These are phyloP conservation scores for Podospora sp. DNA, from an alignment of 495 filamentous ascomycete genomes.

Conservation along the genomic window DNA sequence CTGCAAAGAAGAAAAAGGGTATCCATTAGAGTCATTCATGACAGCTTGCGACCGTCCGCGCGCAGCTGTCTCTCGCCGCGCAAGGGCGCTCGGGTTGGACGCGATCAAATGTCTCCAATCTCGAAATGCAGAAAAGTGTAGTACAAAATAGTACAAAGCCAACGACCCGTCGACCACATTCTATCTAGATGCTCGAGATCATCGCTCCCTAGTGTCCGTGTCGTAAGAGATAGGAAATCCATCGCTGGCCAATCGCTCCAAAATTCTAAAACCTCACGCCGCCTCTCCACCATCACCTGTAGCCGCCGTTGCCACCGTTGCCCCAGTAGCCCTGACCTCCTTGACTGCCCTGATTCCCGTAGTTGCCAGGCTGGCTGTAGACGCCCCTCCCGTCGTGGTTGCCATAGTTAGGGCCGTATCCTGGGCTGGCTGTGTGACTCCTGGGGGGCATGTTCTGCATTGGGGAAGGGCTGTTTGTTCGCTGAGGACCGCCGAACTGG, in stretches of 20 bases:
- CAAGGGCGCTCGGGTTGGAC: background rate
- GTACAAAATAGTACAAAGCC: constrained; percentile 3
- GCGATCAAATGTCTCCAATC: background rate
- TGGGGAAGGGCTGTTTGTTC: constrained; percentile 31
- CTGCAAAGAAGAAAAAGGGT: background rate
- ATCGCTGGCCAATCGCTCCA: background rate
- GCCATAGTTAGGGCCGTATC: constrained; percentile 20
- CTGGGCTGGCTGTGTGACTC: constrained; percentile 32
- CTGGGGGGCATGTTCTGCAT: constrained; percentile 36
- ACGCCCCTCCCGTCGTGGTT: background rate
- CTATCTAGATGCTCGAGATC: constrained; percentile 1
- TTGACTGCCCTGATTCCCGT: constrained; percentile 5
- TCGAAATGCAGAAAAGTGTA: background rate
- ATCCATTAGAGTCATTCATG: background rate
- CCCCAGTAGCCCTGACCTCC: constrained; percentile 15
- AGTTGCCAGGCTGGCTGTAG: background rate
- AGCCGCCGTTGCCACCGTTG: constrained; percentile 12
- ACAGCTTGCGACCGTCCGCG: background rate
- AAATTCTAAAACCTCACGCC: background rate
- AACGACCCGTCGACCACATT: background rate
- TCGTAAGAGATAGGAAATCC: constrained; percentile 1
- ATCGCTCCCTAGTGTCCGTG: background rate
- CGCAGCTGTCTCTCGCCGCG: background rate
- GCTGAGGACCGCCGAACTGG: constrained; percentile 22
- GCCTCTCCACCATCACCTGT: constrained; percentile 11